phyloP scores from a whole-genome alignment of 768 basidiomycete species.

The Amanita pseudoporphyria region DNA sequence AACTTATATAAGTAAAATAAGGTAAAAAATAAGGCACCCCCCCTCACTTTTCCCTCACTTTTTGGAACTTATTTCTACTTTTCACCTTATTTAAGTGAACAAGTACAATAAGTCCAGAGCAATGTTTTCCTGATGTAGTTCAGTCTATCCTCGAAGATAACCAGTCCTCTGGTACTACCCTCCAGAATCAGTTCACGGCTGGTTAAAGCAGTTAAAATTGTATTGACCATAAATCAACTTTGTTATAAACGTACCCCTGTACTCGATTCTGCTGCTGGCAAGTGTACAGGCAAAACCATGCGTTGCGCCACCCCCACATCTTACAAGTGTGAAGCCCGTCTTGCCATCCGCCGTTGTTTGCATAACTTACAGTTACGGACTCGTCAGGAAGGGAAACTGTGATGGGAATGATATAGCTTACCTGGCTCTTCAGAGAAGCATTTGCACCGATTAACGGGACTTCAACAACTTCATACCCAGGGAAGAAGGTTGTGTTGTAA shows the following conservation, averaged over 20 bases:
- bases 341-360: slow-evolving; percentile 61
- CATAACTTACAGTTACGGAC: slow-evolving; percentile 27
- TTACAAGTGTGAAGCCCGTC: slow-evolving; percentile 63
- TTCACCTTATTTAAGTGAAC: no score
- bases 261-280: slow-evolving; percentile 11
- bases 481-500: slow-evolving; percentile 76
- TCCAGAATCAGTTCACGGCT: slow-evolving; percentile 77
- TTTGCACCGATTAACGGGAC: slow-evolving; percentile 44
- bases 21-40: no score
- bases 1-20: no score
- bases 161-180: slow-evolving; percentile 73
- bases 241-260: slow-evolving; percentile 38
- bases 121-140: no score
- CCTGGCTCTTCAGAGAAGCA: slow-evolving; percentile 29
- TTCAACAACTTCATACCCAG: slow-evolving; percentile 70
- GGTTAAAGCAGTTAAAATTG: background rate
- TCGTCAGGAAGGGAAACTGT: background rate
- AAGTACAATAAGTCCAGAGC: no score
- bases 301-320: slow-evolving; percentile 32
- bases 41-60: no score
- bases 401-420: background rate
- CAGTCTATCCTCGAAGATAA: slow-evolving; percentile 86
- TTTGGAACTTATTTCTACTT: no score
- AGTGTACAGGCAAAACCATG: slow-evolving; percentile 26
- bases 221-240: background rate